Percentiles rank a stretch among this genome's conserved stretches.
Conservation (phyloP, 495 filamentous ascomycete genomes). For the Tuber umbilicatum region DNA sequence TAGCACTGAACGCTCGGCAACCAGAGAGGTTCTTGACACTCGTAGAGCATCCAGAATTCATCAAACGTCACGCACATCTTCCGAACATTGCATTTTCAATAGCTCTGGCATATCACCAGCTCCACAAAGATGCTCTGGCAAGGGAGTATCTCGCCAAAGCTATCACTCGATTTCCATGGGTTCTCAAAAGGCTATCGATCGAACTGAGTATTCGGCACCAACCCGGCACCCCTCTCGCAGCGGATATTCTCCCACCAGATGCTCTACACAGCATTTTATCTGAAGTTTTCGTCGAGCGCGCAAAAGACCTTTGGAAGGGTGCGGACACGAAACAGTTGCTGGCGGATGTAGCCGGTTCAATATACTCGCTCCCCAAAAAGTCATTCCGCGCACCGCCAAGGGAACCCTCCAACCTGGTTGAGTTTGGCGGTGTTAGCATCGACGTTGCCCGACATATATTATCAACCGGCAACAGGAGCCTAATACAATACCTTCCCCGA, state of each 20-base stretch:
- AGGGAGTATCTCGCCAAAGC: slow-evolving; percentile 56
- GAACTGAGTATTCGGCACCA: slow-evolving; percentile 48
- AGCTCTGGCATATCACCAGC: slow-evolving; percentile 64
- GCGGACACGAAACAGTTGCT: slow-evolving; percentile 65
- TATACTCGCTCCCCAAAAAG: slow-evolving; percentile 40
- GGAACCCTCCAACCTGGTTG: slow-evolving; percentile 43
- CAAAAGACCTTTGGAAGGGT: slow-evolving; percentile 87
- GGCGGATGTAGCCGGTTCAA: slow-evolving; percentile 61
- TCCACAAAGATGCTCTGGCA: slow-evolving; percentile 58
- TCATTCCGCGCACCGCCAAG: slow-evolving; percentile 25
- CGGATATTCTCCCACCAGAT: slow-evolving; percentile 73
- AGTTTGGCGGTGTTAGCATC: slow-evolving; percentile 51
- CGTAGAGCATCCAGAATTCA: slow-evolving; percentile 54
- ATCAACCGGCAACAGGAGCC: slow-evolving; percentile 54
- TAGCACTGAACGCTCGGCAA: slow-evolving; percentile 73
- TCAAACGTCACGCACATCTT: slow-evolving; percentile 47
- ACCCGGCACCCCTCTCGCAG: slow-evolving; percentile 63
- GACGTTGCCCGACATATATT: slow-evolving; percentile 73
- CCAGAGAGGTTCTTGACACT: slow-evolving; percentile 68
- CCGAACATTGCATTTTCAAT: slow-evolving; percentile 67
- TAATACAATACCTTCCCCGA: neutral
- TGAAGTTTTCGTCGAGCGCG: slow-evolving; percentile 68
- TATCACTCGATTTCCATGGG: slow-evolving; percentile 71
- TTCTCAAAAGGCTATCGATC: slow-evolving; percentile 67
- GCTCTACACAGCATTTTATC: slow-evolving; percentile 51